Base-by-base conservation (phyloP, 352 stramenopile genomes). In the Phytophthora ramorum region DNA sequence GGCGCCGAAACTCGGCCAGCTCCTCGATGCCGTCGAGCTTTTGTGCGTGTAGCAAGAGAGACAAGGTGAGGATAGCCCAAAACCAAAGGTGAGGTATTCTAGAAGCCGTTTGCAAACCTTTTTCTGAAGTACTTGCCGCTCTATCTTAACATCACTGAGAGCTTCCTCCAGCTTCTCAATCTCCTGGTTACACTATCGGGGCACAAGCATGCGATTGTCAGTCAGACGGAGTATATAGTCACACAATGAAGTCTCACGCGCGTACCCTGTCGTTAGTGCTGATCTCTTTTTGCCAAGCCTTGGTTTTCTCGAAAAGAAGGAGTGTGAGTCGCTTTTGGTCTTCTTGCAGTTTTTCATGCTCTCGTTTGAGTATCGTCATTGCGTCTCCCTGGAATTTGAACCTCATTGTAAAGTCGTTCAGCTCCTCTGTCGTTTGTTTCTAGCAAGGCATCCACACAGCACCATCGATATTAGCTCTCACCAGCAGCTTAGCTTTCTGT, bases 271-370 rank as follows among this genome's bases (percentile, higher is more conserved):
- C 61, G 54, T 85, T 93, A 5, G 58, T 64, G 20, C 14, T 78
- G 47, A 89, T 79, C 34, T 91, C 83, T 20, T 82, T 75, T 60
- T 93, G 81, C 81, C 79, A 93, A 7, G 81, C 82, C 32, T 86
- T 89, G 0, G 81, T 91, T 56, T 93, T 91, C 34, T 93, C 83
- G 46, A 92, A 89, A 7, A 92, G 63, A 57, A 81, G 59, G 19
- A 83, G 65, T 12, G 80, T 87, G 7, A 93, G 59, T 9, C 79
- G 75, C 40, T 80, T 75, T 6, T 83, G 72, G 51, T 87, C 81
- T 54, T 89, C 76, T 49, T 74, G 71, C 14, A 89, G 37, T 14
- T 77, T 81, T 7, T 63, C 50, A 47, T 86, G 63, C 12, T 77
- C 61, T 5, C 37, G 17, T 16, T 68, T 77, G 2, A 90, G 24